phyloP scores from a whole-genome alignment of 768 basidiomycete genomes.

The Tephrocybe sp. region DNA sequence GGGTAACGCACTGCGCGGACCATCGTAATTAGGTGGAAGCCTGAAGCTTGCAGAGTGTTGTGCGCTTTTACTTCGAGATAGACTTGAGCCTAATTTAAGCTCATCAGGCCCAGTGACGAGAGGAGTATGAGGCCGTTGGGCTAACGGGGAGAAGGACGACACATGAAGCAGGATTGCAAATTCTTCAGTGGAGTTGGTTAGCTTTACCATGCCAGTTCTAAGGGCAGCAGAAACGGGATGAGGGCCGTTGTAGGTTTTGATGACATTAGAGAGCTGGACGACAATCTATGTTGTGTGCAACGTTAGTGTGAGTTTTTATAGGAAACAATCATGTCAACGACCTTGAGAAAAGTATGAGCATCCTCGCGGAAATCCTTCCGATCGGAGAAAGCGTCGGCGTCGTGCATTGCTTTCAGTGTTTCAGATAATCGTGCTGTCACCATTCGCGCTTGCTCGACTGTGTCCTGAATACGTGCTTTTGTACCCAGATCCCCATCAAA shows the following conservation, averaged over 20 bases:
- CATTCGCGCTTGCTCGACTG: slow-evolving; percentile 58
- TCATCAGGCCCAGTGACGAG: slow-evolving; percentile 45
- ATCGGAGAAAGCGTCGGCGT: slow-evolving; percentile 52
- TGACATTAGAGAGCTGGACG: slow-evolving; percentile 68
- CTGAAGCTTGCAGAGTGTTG: slow-evolving; percentile 44
- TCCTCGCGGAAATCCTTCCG: slow-evolving; percentile 69
- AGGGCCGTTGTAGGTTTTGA: slow-evolving; percentile 63
- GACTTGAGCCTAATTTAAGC: slow-evolving; percentile 46
- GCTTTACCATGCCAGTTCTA: slow-evolving; percentile 66
- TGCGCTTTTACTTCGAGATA: slow-evolving; percentile 60
- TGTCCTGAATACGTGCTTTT: slow-evolving; percentile 46
- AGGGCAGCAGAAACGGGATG: slow-evolving; percentile 54
- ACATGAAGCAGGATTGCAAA: slow-evolving; percentile 85
- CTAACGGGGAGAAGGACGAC: slow-evolving; percentile 71
- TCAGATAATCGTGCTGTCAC: slow-evolving; percentile 63
- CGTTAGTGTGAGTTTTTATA: not conserved
- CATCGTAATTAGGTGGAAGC: slow-evolving; percentile 35
- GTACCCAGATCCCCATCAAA: slow-evolving; percentile 44
- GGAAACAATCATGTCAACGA: slow-evolving; percentile 27
- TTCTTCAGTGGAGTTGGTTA: slow-evolving; percentile 84
- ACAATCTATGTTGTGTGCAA: slow-evolving; percentile 51
- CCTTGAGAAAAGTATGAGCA: slow-evolving; percentile 81
- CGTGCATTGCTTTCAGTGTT: slow-evolving; percentile 56
- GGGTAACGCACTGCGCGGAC: slow-evolving; percentile 45
- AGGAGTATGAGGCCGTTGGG: slow-evolving; percentile 59